Evolutionary conservation across 176 grass and related monocot genomes (phyloP).

Genomic region (Triticum aestivum): DNA sequence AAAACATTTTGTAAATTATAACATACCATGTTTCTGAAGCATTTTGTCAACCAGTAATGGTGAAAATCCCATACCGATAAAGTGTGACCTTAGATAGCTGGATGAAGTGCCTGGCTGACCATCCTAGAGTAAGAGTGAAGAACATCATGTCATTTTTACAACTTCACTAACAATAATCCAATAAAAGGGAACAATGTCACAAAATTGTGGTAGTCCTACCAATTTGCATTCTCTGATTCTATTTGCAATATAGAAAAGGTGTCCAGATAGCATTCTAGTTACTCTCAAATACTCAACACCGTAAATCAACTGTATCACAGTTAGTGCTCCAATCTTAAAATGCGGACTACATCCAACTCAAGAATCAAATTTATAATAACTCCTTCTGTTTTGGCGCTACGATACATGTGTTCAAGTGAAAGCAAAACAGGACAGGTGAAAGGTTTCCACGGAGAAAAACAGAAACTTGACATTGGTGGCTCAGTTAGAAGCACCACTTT

Average conservation of each 20-base stretch:
- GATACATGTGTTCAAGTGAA: neutral
- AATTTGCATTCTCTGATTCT: neutral
- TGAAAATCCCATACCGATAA: conserved; percentile 79
- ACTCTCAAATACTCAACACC: neutral
- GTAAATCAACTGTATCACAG: neutral
- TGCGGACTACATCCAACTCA: neutral
- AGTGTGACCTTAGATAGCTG: conserved; percentile 52
- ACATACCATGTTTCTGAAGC: conserved; percentile 68
- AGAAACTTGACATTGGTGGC: neutral
- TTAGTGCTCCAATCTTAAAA: conserved; percentile 1
- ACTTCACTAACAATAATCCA: conserved; percentile 12
- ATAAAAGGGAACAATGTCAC: neutral
- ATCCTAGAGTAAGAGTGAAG: conserved; percentile 47
- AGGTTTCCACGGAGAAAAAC: neutral
- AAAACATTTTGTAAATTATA: neutral
- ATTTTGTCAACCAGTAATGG: conserved; percentile 70
- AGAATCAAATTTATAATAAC: neutral
- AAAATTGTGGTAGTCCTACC: neutral
- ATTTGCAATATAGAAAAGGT: conserved; percentile 11
- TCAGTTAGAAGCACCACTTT: neutral
- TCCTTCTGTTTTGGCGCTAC: neutral
- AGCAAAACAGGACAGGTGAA: neutral
- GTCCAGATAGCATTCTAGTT: neutral
- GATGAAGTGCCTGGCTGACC: conserved; percentile 55
- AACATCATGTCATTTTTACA: conserved; percentile 11